Percentiles rank a stretch among this genome's conserved stretches.
Conservation (phyloP, 2,329 filamentous ascomycete species). For the Huntiella savannae region DNA sequence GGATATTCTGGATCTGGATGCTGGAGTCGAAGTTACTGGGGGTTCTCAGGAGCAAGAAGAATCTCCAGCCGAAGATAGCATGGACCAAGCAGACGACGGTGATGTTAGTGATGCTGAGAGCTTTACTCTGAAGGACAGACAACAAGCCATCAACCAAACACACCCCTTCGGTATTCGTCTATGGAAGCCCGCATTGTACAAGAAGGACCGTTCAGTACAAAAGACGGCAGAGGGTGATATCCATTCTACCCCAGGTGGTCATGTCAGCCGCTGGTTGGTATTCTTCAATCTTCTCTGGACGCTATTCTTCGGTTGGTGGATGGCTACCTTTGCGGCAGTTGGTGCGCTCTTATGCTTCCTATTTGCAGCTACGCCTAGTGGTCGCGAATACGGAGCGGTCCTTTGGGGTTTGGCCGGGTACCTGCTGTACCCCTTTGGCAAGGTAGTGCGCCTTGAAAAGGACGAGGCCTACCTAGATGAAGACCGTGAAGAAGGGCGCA, state of each 20-base stretch:
- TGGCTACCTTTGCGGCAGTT: constrained; percentile 54
- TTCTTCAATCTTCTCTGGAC: constrained; percentile 87
- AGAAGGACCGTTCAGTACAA: constrained; percentile 90
- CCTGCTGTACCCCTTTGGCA: constrained; percentile 89
- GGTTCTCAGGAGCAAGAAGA: constrained; percentile 16
- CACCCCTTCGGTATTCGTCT: constrained; percentile 97
- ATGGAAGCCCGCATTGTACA: constrained; percentile 97
- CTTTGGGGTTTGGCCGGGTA: constrained; percentile 73
- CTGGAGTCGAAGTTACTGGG: constrained; percentile 12
- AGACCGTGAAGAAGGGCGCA: constrained; percentile 85
- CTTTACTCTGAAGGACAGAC: constrained; percentile 91
- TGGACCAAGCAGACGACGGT: constrained; percentile 43
- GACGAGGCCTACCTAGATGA: constrained; percentile 90
- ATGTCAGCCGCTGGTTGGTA: constrained; percentile 66
- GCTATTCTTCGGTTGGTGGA: constrained; percentile 87
- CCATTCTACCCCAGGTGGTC: constrained; percentile 78
- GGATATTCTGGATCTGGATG: constrained; percentile 13
- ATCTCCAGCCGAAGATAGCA: constrained; percentile 21
- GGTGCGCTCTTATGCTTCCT: constrained; percentile 64
- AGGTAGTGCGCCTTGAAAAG: constrained; percentile 81
- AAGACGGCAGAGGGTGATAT: constrained; percentile 94
- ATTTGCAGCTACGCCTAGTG: constrained; percentile 61
- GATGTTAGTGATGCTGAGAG: constrained; percentile 84
- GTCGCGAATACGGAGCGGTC: constrained; percentile 66
- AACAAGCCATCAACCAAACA: constrained; percentile 95